phyloP scores from a whole-genome alignment of 2,329 filamentous ascomycete genomes.

The Trichophyton schoenleinii region DNA sequence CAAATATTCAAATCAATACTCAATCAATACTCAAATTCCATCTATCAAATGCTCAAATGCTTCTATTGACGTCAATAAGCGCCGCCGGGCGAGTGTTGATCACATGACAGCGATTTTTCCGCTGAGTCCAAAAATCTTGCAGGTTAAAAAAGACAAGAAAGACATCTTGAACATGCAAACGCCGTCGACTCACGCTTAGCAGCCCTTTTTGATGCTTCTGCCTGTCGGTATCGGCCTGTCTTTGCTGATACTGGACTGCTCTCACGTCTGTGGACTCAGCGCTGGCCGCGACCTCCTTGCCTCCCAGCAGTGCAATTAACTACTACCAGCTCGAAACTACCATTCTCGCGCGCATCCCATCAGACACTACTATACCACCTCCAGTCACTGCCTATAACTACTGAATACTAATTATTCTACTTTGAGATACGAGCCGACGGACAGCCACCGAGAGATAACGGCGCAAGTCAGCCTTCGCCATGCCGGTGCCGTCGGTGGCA shows the following conservation, averaged over 20 bases:
- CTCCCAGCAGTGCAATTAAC: neutral
- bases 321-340: neutral
- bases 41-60: neutral
- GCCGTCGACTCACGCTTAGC: neutral
- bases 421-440: neutral
- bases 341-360: neutral
- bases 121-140: neutral
- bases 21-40: too few relatives aligned
- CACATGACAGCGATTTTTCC: neutral
- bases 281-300: neutral
- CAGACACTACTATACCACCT: too few relatives aligned
- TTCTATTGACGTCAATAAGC: too few relatives aligned
- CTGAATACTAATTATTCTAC: too few relatives aligned
- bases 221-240: neutral
- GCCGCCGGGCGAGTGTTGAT: neutral
- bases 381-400: too few relatives aligned
- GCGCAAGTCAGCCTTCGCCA: neutral
- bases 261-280: neutral
- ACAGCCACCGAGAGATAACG: neutral
- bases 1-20: too few relatives aligned
- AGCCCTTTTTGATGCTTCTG: neutral
- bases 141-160: neutral
- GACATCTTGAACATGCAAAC: neutral
- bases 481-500: neutral
- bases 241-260: neutral